Conservation (phyloP, 768 basidiomycete genomes). For the Pulveroboletus sp. region DNA sequence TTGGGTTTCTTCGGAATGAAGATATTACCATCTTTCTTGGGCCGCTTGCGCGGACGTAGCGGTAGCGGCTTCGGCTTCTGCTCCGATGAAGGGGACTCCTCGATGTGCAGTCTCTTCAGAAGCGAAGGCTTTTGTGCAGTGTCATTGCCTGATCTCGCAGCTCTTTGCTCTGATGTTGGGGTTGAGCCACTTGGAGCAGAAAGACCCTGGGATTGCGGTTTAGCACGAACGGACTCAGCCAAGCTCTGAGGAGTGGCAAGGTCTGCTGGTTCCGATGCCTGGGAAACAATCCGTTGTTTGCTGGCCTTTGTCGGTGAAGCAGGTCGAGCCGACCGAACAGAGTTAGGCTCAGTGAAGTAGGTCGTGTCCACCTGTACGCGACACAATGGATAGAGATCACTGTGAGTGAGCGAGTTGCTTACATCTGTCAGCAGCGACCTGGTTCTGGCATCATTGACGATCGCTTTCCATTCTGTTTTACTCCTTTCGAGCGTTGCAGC, state of each 20-base stretch:
- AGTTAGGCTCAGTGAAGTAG: conserved; percentile 37
- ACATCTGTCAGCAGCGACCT: conserved; percentile 67
- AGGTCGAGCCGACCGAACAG: conserved; percentile 13
- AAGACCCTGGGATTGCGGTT: conserved; percentile 16
- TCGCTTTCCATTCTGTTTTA: conserved; percentile 73
- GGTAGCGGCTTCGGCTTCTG: conserved; percentile 20
- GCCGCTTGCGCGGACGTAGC: conserved; percentile 29
- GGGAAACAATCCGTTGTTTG: conserved; percentile 20
- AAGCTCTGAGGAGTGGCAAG: conserved; percentile 40
- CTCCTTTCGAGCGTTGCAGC: conserved; percentile 86
- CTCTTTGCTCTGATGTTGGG: not conserved
- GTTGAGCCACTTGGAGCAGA: conserved; percentile 1
- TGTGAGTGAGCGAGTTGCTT: conserved; percentile 3
- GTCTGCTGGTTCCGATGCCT: conserved; percentile 28
- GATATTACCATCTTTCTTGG: conserved; percentile 36
- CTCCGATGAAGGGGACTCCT: conserved; percentile 19
- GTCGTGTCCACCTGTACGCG: conserved; percentile 30
- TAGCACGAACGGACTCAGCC: conserved; percentile 27
- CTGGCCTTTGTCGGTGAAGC: conserved; percentile 18
- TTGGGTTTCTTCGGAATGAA: conserved; percentile 64
- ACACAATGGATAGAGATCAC: not conserved
- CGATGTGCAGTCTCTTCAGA: conserved; percentile 21
- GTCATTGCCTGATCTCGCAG: conserved; percentile 7
- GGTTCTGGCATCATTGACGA: conserved; percentile 71
- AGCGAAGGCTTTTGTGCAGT: conserved; percentile 1